Evolutionary conservation across 148 eudicot species (phyloP), one percentile per base, ranked within the genome.

Genomic region (Vaccinium vitisidaea): DNA sequence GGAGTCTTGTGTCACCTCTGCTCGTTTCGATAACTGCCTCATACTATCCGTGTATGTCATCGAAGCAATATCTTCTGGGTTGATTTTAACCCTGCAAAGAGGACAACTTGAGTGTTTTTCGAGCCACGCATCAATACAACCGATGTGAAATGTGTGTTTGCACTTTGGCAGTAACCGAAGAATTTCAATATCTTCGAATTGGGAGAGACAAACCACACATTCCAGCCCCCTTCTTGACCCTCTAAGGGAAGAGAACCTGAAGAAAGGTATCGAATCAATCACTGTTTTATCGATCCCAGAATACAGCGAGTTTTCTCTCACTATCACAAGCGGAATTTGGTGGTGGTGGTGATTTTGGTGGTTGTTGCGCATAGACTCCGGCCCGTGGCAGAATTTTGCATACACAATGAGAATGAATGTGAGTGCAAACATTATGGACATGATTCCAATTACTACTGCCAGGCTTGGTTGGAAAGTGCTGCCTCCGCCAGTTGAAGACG

Each of bases 81-180:
- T 84, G 30, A 95, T 91, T 0, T 54, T 87, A 15, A 84, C 90
- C 86, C 98, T 88, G 50, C 98, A 95, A 13, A 95, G 90, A 11
- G 98, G 98, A n/a, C 98, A 95, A 21, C 91, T 90, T 2, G 98
- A 92, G 85, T 94, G 96, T n/a, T 77, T 85, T n/a, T 86, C 90
- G 10, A 95, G 93, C 98, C 98, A 95, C 49, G 82, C 81, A 56
- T 95, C 98, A 19, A 95, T 84, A 75, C 98, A 95, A 48, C 87
- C 88, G 15, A 92, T 85, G 39, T 95, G 98, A 81, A 95, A 95
- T 12, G 94, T 95, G 63, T 95, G 98, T 43, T 89, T 94, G 80
- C 98, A 95, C 83, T 93, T 94, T 4, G 98, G 98, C 8, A 95
- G 73, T 23, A 95, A 69, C 36, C 98, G 79, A 0, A 95, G 88